Base-by-base conservation (phyloP, 768 basidiomycete species). In the Rhizopogon roseolus region DNA sequence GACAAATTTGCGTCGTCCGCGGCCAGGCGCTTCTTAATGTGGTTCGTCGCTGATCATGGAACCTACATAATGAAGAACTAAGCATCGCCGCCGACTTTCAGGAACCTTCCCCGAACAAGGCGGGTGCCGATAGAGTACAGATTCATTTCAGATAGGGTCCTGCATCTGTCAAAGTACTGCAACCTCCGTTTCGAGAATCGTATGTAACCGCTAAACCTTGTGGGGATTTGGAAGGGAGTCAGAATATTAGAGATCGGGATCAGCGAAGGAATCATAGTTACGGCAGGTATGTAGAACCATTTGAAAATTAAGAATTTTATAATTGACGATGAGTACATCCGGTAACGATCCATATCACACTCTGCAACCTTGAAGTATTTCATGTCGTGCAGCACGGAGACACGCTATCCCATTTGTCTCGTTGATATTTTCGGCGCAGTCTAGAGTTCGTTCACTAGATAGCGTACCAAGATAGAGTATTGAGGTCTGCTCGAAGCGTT, bases 51-150 rank as follows among this genome's bases (percentile, higher is more conserved):
- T 36, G 32, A 46, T 46, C 45, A 46, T 19, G 32, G 44, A 44
- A 29, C 5, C 27, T 27, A 16, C 19, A 41, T 41, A 41, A 41
- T 22, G 19, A 29, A 29, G 34, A 3, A 19, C 2, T 5, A 17
- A 36, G 14, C 32, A 48, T 34, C 45, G 4, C 45, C 45, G 45
- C 45, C 45, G 45, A 48, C 45, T 48, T 48, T 48, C 32, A 48
- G 45, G 45, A 5, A 48, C 45, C 13, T 48, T 48, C 32, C 19
- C 45, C 45, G 45, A 46, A 46, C 32, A 46, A 46, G 45, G 45
- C 45, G 45, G 45, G 45, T 36, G 32, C 32, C 29, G 45, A 48
- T 48, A 48, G 13, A 48, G 45, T 48, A 48, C 14, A 48, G 45
- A 48, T 48, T 34, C 14, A 5, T 8, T 22, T 48, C 19, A 48